Evolutionary conservation across 2,329 filamentous ascomycete species (phyloP), one percentile per base, ranked within the genome.

Genomic region (Penicillium polonicum): DNA sequence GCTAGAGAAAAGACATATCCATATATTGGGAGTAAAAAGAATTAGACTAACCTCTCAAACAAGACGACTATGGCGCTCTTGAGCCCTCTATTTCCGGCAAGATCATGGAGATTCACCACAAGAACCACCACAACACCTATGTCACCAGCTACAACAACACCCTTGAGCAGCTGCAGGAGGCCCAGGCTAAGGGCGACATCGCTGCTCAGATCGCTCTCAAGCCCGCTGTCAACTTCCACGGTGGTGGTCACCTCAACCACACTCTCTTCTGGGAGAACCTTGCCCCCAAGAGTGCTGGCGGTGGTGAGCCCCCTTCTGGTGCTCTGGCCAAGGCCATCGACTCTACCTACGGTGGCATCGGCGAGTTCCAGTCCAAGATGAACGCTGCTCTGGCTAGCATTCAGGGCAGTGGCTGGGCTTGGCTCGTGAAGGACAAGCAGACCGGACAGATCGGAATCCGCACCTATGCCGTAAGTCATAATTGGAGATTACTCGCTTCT

Each of bases 91-190:
- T 96, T 80, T 92, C 89, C 48, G 89, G 89, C 75, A 86, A 94
- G 79, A 96, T 96, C 81, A 96, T 96, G 92, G 90, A 96, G 81
- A 85, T 96, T 45, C 92, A 96, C 83, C 90, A 96, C 85, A 88
- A 85, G 80, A 93, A 92, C 79, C 92, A 96, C 83, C 92, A 96
- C 82, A 87, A 93, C 78, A 92, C 92, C 71, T 96, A 96, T 76
- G 91, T 96, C 68, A 94, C 87, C 77, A 89, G 88, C 75, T 90
- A 90, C 82, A 96, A 96, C 81, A 83, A 87, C 60, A 88, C 90
- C 57, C 80, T 86, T 65, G 87, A 92, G 77, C 86, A 92, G 72
- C 79, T 90, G 62, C 80, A 82, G 58, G 82, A 85, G 63, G 84
- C 84, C 12, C 77, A 83, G 65, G 70, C 74, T 51, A 81, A 80